Conservation (phyloP, 805 yeast genomes). For the Vanderwaltozyma polyspora region DNA sequence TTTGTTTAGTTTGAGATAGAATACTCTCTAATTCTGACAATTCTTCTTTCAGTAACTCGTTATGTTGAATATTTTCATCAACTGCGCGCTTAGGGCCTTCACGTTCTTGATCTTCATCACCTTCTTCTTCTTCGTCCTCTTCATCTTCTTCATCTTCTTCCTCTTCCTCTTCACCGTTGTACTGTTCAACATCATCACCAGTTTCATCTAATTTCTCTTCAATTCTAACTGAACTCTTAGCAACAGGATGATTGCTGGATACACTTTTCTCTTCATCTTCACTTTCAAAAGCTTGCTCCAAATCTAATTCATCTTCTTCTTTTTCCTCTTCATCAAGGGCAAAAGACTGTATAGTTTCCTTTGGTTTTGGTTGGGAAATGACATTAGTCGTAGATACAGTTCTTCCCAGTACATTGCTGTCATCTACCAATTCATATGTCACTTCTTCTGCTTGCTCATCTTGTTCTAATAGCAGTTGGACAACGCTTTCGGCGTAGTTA, state of each 20-base stretch:
- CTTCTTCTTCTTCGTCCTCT: conserved; percentile 36
- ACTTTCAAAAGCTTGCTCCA: conserved; percentile 43
- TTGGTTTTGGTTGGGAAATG: background rate
- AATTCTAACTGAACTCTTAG: background rate
- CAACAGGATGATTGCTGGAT: conserved; percentile 4
- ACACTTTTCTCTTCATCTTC: conserved; percentile 24
- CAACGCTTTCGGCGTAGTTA: conserved; percentile 67
- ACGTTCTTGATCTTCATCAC: conserved; percentile 35
- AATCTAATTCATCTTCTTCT: conserved; percentile 43
- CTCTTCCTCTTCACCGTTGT: conserved; percentile 21
- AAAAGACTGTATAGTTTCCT: conserved; percentile 3
- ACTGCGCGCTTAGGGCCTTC: conserved; percentile 39
- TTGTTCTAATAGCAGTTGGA: conserved; percentile 58
- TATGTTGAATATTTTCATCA: conserved; percentile 48
- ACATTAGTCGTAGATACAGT: conserved; percentile 10
- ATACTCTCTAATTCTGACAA: conserved; percentile 70
- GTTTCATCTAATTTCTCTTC: conserved; percentile 20
- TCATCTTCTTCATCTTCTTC: conserved; percentile 26
- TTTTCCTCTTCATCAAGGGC: conserved; percentile 19
- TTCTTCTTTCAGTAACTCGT: conserved; percentile 73
- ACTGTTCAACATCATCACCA: conserved; percentile 28
- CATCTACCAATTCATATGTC: conserved; percentile 62
- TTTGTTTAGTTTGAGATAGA: conserved; percentile 61
- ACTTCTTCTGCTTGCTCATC: conserved; percentile 82
- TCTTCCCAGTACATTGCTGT: conserved; percentile 28